Evolutionary conservation across 2,329 filamentous ascomycete genomes (phyloP).

Genomic region (Aspergillus puulaauensis): DNA sequence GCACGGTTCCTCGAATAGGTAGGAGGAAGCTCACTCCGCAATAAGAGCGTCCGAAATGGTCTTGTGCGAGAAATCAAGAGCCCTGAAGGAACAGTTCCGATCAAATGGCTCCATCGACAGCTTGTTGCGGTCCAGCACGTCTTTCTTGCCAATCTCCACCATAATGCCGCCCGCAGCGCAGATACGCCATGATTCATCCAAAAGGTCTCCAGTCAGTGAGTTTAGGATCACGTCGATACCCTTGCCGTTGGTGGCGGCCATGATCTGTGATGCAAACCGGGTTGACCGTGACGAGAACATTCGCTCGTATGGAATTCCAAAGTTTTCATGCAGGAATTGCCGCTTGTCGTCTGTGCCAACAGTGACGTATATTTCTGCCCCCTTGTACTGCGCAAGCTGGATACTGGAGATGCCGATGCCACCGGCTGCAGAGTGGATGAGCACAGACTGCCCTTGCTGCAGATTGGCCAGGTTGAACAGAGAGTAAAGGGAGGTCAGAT

Average conservation of each 20-base stretch:
- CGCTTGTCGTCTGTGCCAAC: constrained; percentile 19
- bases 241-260: neutral
- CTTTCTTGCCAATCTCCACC: neutral
- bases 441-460: neutral
- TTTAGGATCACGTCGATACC: constrained; percentile 21
- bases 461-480: too few species aligned
- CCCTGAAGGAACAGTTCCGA: neutral
- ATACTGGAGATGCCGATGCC: constrained; percentile 21
- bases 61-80: neutral
- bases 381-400: constrained; percentile 4
- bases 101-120: neutral
- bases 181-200: neutral
- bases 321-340: constrained; percentile 11
- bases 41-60: neutral
- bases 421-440: constrained; percentile 18
- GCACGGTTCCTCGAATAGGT: too few species aligned
- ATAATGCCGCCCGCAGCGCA: neutral
- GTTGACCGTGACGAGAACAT: constrained; percentile 24
- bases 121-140: neutral
- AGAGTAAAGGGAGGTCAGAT: too few species aligned
- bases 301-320: constrained; percentile 13
- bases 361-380: constrained; percentile 17
- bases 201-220: neutral
- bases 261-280: constrained; percentile 9
- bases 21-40: too few species aligned